A percentile compares a stretch with the other conserved stretches of the same genome.
Evolutionary conservation across 805 yeast genomes (phyloP).

Genomic region (Myxozyma neglecta): DNA sequence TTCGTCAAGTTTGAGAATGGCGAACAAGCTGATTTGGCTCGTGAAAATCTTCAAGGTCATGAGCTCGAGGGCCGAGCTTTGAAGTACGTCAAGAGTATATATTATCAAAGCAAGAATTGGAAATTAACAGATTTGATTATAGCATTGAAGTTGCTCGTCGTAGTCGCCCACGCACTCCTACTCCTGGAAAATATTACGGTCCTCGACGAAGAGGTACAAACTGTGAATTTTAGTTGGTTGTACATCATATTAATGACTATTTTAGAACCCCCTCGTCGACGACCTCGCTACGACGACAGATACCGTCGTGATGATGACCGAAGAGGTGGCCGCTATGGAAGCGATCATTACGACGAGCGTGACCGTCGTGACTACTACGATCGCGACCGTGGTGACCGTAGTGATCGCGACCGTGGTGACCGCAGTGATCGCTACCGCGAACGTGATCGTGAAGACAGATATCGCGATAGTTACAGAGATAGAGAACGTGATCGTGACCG

Average conservation of each 20-base stretch:
- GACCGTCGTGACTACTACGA: constrained; percentile 22
- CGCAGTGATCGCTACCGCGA: constrained; percentile 22
- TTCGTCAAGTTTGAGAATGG: constrained; percentile 48
- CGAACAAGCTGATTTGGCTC: constrained; percentile 48
- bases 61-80: constrained; percentile 47
- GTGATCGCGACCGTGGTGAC: constrained; percentile 18
- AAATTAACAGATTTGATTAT: neutral
- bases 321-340: constrained; percentile 12
- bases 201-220: constrained; percentile 26
- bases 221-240: neutral
- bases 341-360: constrained; percentile 23
- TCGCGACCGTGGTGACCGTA: constrained; percentile 22
- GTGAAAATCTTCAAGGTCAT: constrained; percentile 47
- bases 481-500: constrained; percentile 18
- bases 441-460: constrained; percentile 16
- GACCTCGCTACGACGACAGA: constrained; percentile 19
- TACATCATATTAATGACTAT: neutral
- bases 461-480: constrained; percentile 11
- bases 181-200: constrained; percentile 44
- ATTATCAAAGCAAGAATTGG: neutral
- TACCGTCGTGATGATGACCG: constrained; percentile 26
- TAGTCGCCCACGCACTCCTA: constrained; percentile 42
- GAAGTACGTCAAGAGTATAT: constrained; percentile 10
- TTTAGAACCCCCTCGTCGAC: constrained; percentile 12
- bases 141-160: constrained; percentile 50